Evolutionary conservation across 768 basidiomycete species (phyloP), one percentile per base, ranked within the genome.

Genomic region (Floccularia luteovirens): DNA sequence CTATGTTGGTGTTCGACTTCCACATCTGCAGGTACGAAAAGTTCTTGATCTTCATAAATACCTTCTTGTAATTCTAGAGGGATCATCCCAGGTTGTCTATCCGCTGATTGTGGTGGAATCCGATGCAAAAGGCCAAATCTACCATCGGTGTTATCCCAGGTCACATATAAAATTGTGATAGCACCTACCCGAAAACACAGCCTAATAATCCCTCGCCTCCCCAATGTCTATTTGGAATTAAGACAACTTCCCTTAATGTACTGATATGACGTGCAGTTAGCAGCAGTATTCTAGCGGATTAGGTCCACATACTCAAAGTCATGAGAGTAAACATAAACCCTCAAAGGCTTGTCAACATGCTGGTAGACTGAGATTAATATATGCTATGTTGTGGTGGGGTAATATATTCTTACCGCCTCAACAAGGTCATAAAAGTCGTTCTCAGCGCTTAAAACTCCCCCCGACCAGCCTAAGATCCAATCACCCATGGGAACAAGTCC

Each of bases 181-280:
- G 42, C 31, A 69, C 82, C 43, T 57, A 94, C 83, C 94, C 94
- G 33, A 98, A 96, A 21, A 97, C 85, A 51, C 93, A 97, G 30
- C 94, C 94, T 10, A 98, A 68, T 20, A 98, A 69, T 0, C 94
- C 93, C 56, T 93, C 93, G 4, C 94, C 94, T 32, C 94, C 94
- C 93, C 94, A 97, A 49, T 94, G 89, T 35, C 92, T 74, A 59
- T 97, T 97, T 7, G 96, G 94, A 37, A 97, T 90, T 16, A 97
- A 62, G 23, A 97, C 89, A 12, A 94, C 91, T 55, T 97, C 92
- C 47, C 92, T 72, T 34, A 94, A 73, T 30, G 90, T 87, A 58
- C 92, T 96, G 50, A 41, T 50, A 39, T 39, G 23, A 25, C 39
- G 22, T 45, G 28, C 46, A 27, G 42, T 43, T 38, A 28, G 21